Evolutionary conservation across 176 grass and related monocot species (phyloP), one percentile per base, ranked within the genome.

Genomic region (Pontederia paniculata): DNA sequence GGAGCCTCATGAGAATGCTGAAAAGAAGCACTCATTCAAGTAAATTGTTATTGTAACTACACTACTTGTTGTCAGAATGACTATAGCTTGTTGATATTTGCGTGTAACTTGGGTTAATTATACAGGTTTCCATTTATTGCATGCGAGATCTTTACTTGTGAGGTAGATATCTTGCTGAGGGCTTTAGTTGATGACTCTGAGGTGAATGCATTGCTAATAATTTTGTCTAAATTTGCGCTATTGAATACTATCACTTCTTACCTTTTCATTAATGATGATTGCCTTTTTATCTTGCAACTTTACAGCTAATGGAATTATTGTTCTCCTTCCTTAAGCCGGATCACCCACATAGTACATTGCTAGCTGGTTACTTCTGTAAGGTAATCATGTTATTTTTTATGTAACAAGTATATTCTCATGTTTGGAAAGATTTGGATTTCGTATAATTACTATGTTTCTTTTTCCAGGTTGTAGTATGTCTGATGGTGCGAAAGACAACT

Each of bases 71-170:
- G 5, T 5, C 25, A 31, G 25, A 31, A 31, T 31, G 25, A 31
- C 25, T 31, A 5, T 12, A 49, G 15, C 46, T 49, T 49, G 15
- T 52, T 52, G 7, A 17, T 66, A 42, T 52, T 42, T 18, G 2
- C 19, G 10, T 47, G 22, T 48, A 19, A 12, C 18, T 17, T 50
- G 17, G 51, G 25, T 66, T 52, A 66, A 53, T 53, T 47, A 51
- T 15, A 21, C 52, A 66, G 63, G 48, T 66, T 66, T 48, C 63
- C 63, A 19, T 66, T 66, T 25, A 51, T 66, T 21, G 63, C 63
- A 0, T 66, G 63, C 19, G 63, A 52, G 63, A 52, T 66, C 37
- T 66, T 66, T 52, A 66, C 63, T 66, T 66, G 63, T 52, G 63
- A 66, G 42, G 42, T 66, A 42, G 63, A 66, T 52, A 48, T 66